These are phyloP conservation scores for Cladosporium sp. DNA, from an alignment of 2,329 filamentous ascomycete species.

Conservation along the genomic window DNA sequence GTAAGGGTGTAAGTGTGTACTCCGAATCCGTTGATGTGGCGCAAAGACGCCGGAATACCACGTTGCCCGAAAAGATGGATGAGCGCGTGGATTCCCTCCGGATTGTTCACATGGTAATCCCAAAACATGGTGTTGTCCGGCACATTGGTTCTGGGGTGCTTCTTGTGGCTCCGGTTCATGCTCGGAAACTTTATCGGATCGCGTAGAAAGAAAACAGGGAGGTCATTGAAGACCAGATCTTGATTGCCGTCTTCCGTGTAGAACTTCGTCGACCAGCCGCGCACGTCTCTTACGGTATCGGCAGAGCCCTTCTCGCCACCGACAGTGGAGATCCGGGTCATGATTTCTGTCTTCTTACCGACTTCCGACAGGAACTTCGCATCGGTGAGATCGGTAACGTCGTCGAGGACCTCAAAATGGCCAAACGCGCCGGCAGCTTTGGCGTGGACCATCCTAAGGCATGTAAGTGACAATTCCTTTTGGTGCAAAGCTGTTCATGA, in stretches of 20 bases:
- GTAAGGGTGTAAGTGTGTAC: conserved; percentile 43
- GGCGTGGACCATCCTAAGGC: conserved; percentile 27
- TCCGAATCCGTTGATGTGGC: conserved; percentile 45
- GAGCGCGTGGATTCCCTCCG: conserved; percentile 31
- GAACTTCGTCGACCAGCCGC: conserved; percentile 50
- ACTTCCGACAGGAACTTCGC: conserved; percentile 51
- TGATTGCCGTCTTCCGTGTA: conserved; percentile 51
- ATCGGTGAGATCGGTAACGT: conserved; percentile 53
- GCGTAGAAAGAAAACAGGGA: conserved; percentile 42
- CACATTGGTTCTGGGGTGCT: conserved; percentile 21
- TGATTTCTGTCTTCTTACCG: conserved; percentile 51
- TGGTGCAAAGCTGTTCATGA: conserved; percentile 15
- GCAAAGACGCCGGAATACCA: conserved; percentile 20
- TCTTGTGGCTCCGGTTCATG: conserved; percentile 34
- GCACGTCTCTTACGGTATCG: conserved; percentile 47
- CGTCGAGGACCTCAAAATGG: conserved; percentile 55
- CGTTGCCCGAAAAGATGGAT: conserved; percentile 48
- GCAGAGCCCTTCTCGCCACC: conserved; percentile 45
- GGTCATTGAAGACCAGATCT: conserved; percentile 43
- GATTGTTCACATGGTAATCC: conserved; percentile 40
- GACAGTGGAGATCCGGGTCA: conserved; percentile 40
- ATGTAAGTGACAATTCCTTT: conserved; percentile 6
- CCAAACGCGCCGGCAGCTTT: conserved; percentile 22
- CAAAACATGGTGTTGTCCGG: conserved; percentile 33
- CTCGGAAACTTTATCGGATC: conserved; percentile 41